Evolutionary conservation across 2,329 filamentous ascomycete species (phyloP), one percentile per base, ranked within the genome.

Genomic region (Tolypocladium ophioglossoides): DNA sequence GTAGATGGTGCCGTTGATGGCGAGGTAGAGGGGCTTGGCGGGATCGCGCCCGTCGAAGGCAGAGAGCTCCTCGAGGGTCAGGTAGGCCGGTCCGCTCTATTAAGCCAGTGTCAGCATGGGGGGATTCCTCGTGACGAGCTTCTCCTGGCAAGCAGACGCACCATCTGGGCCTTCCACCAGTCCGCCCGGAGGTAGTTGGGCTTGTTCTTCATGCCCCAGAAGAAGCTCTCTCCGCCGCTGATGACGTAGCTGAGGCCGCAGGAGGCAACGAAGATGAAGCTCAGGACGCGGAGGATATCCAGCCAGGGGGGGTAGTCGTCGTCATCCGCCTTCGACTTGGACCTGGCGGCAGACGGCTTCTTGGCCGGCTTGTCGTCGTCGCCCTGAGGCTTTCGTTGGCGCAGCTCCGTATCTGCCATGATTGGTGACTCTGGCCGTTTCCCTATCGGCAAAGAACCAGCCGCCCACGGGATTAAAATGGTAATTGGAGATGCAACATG

Each of bases 1-100:
- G 78, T 87, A 94, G 72, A 95, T 88, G 55, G 83, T 88, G 65
- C 87, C 86, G 74, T 94, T 92, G 64, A 99, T 84, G 58, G 91
- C 90, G 54, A 99, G 80, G 74, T 96, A 95, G 68, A 97, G 83
- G 8, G 94, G 94, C 56, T 86, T 83, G 9, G 72, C 69, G 11
- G 84, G 75, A 70, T 96, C 84, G 55, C 74, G 79, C 72, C 94
- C 95, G 72, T 95, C 85, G 77, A 87, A 95, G 51, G 74, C 68
- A 48, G 79, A 69, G 50, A 99, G 84, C 68, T 96, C 78, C 22
- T 77, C 75, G 54, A 87, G 86, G 1, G 90, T 96, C 40, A 97
- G 78, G 66, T 79, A 74, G 51, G 88, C 58, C 16, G 89, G 87
- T 2, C 77, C 77, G 56, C 69, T 66, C 78, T 83, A 20, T 32